phyloP scores from a whole-genome alignment of 441 rosid species.

The Biscutella laevigata region DNA sequence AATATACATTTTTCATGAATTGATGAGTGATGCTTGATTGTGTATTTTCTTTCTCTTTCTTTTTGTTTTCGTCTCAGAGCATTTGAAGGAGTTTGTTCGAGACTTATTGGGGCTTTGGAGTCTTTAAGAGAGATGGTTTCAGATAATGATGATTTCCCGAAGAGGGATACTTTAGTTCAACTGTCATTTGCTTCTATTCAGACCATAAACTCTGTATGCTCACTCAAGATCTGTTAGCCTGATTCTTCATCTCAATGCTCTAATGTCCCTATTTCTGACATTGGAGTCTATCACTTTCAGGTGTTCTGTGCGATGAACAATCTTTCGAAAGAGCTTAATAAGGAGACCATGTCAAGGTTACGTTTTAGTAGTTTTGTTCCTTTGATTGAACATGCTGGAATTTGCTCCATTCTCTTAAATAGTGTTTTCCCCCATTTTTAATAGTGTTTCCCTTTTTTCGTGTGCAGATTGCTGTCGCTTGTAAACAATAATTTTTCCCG shows the following conservation, averaged over 20 bases:
- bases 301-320: slow-evolving; percentile 50
- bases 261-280: not conserved
- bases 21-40: slow-evolving; percentile 9
- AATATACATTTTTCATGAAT: not conserved
- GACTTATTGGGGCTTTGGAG: slow-evolving; percentile 50
- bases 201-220: slow-evolving; percentile 53
- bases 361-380: not conserved
- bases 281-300: slow-evolving; percentile 48
- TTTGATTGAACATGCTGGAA: not conserved
- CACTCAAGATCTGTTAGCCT: not conserved
- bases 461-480: slow-evolving; percentile 51
- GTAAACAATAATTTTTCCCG: slow-evolving; percentile 43
- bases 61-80: slow-evolving; percentile 45
- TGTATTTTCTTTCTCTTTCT: not conserved
- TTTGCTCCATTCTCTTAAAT: slow-evolving; percentile 9
- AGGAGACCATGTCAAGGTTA: slow-evolving; percentile 51
- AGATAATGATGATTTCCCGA: slow-evolving; percentile 28
- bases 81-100: slow-evolving; percentile 51
- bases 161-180: slow-evolving; percentile 42
- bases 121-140: slow-evolving; percentile 42
- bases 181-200: slow-evolving; percentile 47
- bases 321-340: slow-evolving; percentile 45
- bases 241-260: not conserved
- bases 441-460: not conserved
- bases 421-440: too few species aligned